Evolutionary conservation across 2,329 filamentous ascomycete species (phyloP).

Genomic region (Bipolaris sorokiniana): DNA sequence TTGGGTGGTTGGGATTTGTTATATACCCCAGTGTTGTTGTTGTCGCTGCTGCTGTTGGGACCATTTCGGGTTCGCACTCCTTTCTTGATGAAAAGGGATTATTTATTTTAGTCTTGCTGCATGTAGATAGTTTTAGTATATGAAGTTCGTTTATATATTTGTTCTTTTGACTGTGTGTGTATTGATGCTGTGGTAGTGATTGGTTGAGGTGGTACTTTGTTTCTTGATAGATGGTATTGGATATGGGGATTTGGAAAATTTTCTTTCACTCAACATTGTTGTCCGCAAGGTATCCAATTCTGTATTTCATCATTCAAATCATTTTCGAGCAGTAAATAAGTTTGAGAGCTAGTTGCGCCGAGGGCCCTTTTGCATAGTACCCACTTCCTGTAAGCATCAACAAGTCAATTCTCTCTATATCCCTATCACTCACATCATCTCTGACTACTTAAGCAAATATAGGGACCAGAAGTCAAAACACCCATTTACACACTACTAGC

Average conservation of each 20-base stretch:
- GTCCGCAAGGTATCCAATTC: too few species aligned
- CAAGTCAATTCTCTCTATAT: too few species aligned
- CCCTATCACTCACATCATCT: too few species aligned
- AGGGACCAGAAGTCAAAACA: too few species aligned
- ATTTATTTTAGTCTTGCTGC: not conserved
- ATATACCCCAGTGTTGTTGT: constrained; percentile 32
- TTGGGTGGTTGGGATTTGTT: constrained; percentile 26
- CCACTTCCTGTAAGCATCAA: too few species aligned
- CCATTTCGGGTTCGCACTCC: constrained; percentile 11
- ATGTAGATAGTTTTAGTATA: not conserved
- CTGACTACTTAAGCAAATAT: too few species aligned
- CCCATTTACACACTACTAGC: not conserved
- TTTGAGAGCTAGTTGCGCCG: too few species aligned
- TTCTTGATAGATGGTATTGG: constrained; percentile 1
- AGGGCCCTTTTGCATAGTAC: too few species aligned
- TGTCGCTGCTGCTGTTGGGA: not conserved
- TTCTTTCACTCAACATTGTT: too few species aligned
- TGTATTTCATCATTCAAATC: too few species aligned
- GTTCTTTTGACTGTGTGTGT: not conserved
- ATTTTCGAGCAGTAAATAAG: too few species aligned
- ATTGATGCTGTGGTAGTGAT: not conserved
- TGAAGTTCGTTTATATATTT: not conserved
- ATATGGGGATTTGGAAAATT: too few species aligned
- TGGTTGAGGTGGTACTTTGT: not conserved
- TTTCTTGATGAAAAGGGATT: not conserved